Evolutionary conservation across 108 stramenopile species (phyloP), one percentile per base, ranked within the genome.

Genomic region (Schizochytrium sp.): DNA sequence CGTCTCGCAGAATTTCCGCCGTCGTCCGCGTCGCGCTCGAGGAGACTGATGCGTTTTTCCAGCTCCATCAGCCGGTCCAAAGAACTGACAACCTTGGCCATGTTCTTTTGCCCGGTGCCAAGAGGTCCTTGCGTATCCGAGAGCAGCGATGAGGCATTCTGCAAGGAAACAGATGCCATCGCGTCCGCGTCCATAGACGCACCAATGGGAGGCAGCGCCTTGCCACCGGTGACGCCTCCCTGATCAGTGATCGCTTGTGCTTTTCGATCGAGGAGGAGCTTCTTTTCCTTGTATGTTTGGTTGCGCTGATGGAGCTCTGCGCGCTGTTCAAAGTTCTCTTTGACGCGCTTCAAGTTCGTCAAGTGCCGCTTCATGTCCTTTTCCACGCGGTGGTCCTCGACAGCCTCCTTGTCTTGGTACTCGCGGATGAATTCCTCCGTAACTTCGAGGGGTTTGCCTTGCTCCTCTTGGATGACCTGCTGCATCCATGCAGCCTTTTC

Each of bases 391-490:
- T 69, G 90, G 21, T 89, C 91, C 34, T 93, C 63, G 21, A 53
- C n/a, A 23, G 87, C 57, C 58, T 93, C 92, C 53, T 55, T 55
- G 87, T 57, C 41, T 34, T 92, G 69, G 58, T 92, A 91, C 72
- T 90, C 60, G 18, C 18, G 10, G n/a, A 93, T 71, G 58, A 90
- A 91, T 44, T 92, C 92, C 57, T 92, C 88, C 16, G 58, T 58
- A 21, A 88, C 72, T n/a, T 93, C 87, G 19, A 94, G 90, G 3
- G 92, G 93, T 58, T 94, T 94, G 60, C 87, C 87, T 58, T 93
- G 90, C 91, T 94, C 94, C 28, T 94, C 93, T 69, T 91, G 89
- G 60, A 94, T 92, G 8, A 94, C 89, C 72, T 87, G 89, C 76
- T 91, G 92, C 91, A 94, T 89, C 93, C 93, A 93, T 16, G 69